phyloP scores from a whole-genome alignment of 2,329 filamentous ascomycete species.

The Diaporthe amygdali region DNA sequence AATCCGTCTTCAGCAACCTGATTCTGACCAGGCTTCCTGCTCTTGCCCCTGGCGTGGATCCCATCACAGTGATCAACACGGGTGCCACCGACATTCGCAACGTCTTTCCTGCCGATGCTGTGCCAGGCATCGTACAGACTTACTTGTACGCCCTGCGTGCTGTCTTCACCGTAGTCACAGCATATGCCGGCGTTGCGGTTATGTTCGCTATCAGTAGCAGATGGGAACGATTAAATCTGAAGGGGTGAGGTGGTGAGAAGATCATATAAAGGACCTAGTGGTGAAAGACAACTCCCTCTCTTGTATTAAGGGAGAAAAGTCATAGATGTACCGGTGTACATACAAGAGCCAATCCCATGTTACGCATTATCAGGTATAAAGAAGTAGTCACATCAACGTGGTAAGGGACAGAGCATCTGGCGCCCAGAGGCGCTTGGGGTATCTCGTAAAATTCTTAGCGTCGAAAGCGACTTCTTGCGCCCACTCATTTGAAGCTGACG shows the following conservation, averaged over 20 bases:
- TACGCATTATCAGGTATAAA: background rate
- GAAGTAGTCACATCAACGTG: background rate
- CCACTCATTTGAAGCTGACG: background rate
- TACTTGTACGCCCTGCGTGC: background rate
- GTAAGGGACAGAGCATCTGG: background rate
- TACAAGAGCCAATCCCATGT: too few relatives aligned
- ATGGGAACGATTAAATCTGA: background rate
- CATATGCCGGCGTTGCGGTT: background rate
- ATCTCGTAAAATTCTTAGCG: slow-evolving; percentile 12
- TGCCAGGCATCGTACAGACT: background rate
- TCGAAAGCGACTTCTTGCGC: background rate
- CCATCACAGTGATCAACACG: slow-evolving; percentile 7
- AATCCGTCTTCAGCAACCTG: slow-evolving; percentile 3
- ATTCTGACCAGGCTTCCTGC: background rate
- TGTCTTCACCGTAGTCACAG: background rate
- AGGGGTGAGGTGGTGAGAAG: background rate
- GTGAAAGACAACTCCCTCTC: too few relatives aligned
- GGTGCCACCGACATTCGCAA: background rate
- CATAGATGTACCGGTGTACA: too few relatives aligned
- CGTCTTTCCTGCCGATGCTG: background rate
- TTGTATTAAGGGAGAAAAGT: too few relatives aligned
- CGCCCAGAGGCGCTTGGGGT: slow-evolving; percentile 13
- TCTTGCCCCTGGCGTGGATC: background rate
- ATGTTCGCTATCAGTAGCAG: background rate
- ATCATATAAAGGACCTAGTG: background rate